Evolutionary conservation across 1,284 basidiomycete species (phyloP).

Genomic region (Ceratobasidium sp.): DNA sequence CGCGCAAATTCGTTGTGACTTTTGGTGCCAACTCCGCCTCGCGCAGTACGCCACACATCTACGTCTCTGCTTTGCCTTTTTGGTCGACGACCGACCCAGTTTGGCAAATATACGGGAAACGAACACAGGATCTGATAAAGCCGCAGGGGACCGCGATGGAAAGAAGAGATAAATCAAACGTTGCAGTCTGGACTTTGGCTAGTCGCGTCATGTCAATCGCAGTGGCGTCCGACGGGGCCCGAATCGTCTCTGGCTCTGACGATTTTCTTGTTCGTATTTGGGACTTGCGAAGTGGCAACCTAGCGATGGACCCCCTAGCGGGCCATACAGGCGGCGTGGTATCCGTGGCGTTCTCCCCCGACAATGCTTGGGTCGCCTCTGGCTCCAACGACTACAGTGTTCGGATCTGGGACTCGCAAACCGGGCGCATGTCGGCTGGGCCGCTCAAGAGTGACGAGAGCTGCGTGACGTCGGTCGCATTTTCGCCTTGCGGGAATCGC

Average conservation of each 20-base stretch:
- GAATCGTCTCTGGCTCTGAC: neutral
- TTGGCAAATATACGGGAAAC: neutral
- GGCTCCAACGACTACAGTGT: slow-evolving; percentile 31
- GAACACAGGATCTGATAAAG: neutral
- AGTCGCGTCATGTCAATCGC: neutral
- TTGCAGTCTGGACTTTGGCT: neutral
- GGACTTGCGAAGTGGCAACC: slow-evolving; percentile 5
- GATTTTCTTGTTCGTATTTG: slow-evolving; percentile 38
- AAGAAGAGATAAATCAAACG: neutral
- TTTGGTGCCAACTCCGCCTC: slow-evolving; percentile 10
- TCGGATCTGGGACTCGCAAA: slow-evolving; percentile 23
- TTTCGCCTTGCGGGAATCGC: slow-evolving; percentile 25
- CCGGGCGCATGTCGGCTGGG: neutral
- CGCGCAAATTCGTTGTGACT: neutral
- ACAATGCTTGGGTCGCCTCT: slow-evolving; percentile 11
- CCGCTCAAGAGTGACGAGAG: neutral
- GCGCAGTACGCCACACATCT: slow-evolving; percentile 21
- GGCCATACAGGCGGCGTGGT: slow-evolving; percentile 1
- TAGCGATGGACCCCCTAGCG: neutral
- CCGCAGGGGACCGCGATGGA: neutral
- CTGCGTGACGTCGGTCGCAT: slow-evolving; percentile 32
- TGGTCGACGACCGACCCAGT: neutral
- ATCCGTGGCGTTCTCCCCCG: slow-evolving; percentile 28
- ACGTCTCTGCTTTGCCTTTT: neutral
- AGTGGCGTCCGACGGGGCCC: neutral